Evolutionary conservation across 2,329 filamentous ascomycete genomes (phyloP).

Genomic region (Talaromyces amestolkiae): DNA sequence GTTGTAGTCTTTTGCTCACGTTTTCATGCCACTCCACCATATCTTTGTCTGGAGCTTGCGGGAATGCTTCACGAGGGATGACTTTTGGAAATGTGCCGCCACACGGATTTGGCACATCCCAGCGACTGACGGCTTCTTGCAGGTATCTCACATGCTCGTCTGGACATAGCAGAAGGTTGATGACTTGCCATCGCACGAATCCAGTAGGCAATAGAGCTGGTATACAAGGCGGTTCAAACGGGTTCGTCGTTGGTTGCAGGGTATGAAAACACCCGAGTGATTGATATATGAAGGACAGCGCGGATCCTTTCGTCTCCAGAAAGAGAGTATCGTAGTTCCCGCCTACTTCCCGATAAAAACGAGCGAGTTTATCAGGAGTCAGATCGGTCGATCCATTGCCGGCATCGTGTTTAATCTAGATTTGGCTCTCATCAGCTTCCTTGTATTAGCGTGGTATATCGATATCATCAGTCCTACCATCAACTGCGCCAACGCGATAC

Average conservation of each 20-base stretch:
- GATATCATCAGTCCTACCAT: slow-evolving; percentile 57
- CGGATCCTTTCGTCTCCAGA: slow-evolving; percentile 66
- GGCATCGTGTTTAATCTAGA: slow-evolving; percentile 33
- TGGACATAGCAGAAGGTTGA: slow-evolving; percentile 82
- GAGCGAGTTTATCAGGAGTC: slow-evolving; percentile 68
- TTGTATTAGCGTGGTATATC: background rate
- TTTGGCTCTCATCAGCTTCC: background rate
- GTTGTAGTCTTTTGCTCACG: slow-evolving; percentile 68
- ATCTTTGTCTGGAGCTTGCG: slow-evolving; percentile 68
- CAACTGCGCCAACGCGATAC: slow-evolving; percentile 65
- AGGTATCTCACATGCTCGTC: slow-evolving; percentile 84
- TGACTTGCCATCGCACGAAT: slow-evolving; percentile 90
- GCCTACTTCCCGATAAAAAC: slow-evolving; percentile 72
- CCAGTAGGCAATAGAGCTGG: slow-evolving; percentile 80
- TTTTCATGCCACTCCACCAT: slow-evolving; percentile 82
- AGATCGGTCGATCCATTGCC: slow-evolving; percentile 35
- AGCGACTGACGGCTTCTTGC: slow-evolving; percentile 74
- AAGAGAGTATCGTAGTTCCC: slow-evolving; percentile 79
- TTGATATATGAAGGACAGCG: slow-evolving; percentile 89
- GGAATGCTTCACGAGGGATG: slow-evolving; percentile 69
- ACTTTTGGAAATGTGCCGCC: slow-evolving; percentile 57
- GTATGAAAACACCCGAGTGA: slow-evolving; percentile 86
- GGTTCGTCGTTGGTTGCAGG: slow-evolving; percentile 67
- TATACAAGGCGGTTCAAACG: slow-evolving; percentile 72
- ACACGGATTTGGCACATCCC: slow-evolving; percentile 71